Evolutionary conservation across 805 yeast species (phyloP).

Genomic region (Saturnispora zaruensis): DNA sequence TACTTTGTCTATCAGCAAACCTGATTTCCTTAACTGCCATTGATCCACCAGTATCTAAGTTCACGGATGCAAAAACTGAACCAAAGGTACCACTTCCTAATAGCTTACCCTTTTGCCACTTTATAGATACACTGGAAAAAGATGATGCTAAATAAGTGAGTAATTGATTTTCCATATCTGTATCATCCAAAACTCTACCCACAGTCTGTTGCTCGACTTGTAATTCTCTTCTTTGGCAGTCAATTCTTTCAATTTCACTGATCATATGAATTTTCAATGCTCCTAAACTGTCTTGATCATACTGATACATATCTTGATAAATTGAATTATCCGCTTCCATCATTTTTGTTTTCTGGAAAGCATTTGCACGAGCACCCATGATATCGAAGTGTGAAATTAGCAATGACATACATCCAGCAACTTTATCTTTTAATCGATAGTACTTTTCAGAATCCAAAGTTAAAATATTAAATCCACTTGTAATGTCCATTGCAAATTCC

Average conservation of each 20-base stretch:
- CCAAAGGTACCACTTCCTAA: constrained; percentile 97
- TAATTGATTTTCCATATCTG: constrained; percentile 80
- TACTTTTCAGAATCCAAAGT: constrained; percentile 75
- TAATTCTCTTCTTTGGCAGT: constrained; percentile 39
- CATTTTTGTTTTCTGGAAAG: constrained; percentile 48
- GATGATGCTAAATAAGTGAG: constrained; percentile 81
- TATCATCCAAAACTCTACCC: constrained; percentile 85
- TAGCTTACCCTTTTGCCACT: constrained; percentile 95
- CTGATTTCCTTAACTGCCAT: constrained; percentile 96
- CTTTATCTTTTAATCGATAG: constrained; percentile 60
- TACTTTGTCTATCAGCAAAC: constrained; percentile 79
- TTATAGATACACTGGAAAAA: constrained; percentile 78
- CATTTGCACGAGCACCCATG: constrained; percentile 93
- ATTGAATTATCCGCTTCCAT: constrained; percentile 42
- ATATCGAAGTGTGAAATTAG: constrained; percentile 94
- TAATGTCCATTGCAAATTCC: constrained; percentile 93
- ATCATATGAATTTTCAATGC: constrained; percentile 62
- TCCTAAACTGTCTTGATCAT: constrained; percentile 44
- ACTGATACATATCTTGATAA: constrained; percentile 44
- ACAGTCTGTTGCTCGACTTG: constrained; percentile 44
- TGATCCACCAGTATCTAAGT: constrained; percentile 89
- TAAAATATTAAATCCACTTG: constrained; percentile 80
- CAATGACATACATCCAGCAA: constrained; percentile 89
- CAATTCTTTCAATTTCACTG: constrained; percentile 57
- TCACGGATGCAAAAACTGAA: constrained; percentile 83